Conservation (phyloP, 2,329 filamentous ascomycete genomes). For the Cordyceps javanica region DNA sequence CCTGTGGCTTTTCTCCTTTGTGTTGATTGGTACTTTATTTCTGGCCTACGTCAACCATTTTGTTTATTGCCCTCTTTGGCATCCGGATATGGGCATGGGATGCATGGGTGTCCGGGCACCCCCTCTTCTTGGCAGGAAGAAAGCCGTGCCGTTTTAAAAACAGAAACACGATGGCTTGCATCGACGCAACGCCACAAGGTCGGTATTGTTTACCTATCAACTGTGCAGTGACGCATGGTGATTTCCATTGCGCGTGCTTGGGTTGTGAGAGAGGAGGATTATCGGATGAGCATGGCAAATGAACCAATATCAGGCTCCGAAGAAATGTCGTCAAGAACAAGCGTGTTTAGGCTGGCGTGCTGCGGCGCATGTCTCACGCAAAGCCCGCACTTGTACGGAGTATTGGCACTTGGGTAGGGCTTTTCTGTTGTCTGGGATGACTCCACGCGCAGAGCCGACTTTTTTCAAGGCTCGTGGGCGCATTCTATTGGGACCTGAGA, state of each 20-base stretch:
- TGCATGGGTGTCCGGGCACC: background rate
- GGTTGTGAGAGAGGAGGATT: no score
- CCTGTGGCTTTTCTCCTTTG: background rate
- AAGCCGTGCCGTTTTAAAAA: constrained; percentile 4
- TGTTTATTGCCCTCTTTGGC: no score
- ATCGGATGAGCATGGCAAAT: background rate
- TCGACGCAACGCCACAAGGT: background rate
- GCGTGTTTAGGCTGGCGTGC: background rate
- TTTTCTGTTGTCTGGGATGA: no score
- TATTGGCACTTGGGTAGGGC: no score
- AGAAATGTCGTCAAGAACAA: background rate
- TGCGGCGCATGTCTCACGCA: background rate
- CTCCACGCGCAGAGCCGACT: no score
- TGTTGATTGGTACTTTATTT: background rate
- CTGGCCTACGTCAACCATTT: background rate
- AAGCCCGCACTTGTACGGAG: background rate
- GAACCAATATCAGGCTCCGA: background rate
- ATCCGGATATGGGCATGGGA: no score
- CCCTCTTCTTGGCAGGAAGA: background rate
- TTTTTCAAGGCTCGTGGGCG: background rate
- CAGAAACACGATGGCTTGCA: constrained; percentile 1
- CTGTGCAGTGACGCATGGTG: no score
- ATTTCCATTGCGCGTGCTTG: background rate
- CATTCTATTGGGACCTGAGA: background rate
- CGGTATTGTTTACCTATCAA: background rate